phyloP scores from a whole-genome alignment of 179 eudicot genomes.

The Monotropa hypopitys region DNA sequence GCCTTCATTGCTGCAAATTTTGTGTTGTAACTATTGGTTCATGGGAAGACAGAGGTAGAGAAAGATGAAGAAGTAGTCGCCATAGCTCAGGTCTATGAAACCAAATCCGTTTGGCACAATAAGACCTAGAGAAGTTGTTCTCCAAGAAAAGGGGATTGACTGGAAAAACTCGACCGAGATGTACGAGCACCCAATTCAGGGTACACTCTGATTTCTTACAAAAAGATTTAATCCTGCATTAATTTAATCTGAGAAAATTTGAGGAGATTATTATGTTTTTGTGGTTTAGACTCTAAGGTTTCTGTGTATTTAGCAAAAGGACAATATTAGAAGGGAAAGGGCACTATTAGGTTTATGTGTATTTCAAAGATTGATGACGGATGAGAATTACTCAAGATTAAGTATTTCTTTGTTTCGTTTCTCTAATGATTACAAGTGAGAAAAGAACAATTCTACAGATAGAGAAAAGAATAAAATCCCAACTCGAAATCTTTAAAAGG shows the following conservation, averaged over 20 bases:
- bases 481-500: no score
- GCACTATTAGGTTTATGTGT: no score
- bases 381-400: no score
- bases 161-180: constrained; percentile 1
- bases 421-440: no score
- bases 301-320: no score
- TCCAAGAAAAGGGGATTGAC: constrained; percentile 8
- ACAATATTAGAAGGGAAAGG: no score
- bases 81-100: not conserved
- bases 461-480: no score
- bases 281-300: no score
- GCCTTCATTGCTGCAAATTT: no score
- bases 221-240: not conserved
- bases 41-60: constrained; percentile 8
- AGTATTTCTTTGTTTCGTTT: no score
- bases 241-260: not conserved
- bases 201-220: not conserved
- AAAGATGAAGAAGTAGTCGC: not conserved
- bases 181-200: not conserved
- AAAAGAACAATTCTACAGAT: no score
- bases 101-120: constrained; percentile 4
- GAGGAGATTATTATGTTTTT: not conserved
- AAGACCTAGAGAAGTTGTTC: constrained; percentile 7
- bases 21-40: not conserved
- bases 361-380: no score